Percentiles rank a stretch among this genome's conserved stretches.
These are phyloP conservation scores for Helichrysum umbraculigerum DNA, from an alignment of 129 eudicot species.

Conservation along the genomic window DNA sequence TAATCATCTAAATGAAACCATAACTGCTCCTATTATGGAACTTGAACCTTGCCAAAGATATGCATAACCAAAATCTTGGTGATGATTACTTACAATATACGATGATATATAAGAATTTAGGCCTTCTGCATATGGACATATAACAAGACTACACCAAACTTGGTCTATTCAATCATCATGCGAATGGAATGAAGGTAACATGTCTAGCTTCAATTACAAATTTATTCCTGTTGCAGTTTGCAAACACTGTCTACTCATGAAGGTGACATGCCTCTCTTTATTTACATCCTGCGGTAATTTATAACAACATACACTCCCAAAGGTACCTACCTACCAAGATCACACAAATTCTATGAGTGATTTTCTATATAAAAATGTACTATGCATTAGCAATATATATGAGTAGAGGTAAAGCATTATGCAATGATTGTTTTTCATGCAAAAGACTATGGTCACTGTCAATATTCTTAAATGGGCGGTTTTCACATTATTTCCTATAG, in stretches of 20 bases:
- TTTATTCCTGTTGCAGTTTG: slow-evolving; percentile 16
- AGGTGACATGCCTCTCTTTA: slow-evolving; percentile 18
- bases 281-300: slow-evolving; percentile 24
- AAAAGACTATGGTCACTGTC: slow-evolving; percentile 43
- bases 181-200: slow-evolving; percentile 42
- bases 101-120: slow-evolving; percentile 18
- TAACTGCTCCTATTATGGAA: not conserved
- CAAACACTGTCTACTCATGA: slow-evolving; percentile 34
- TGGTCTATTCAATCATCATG: slow-evolving; percentile 33
- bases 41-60: not conserved
- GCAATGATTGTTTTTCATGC: slow-evolving; percentile 22
- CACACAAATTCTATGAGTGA: slow-evolving; percentile 52
- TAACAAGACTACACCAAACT: slow-evolving; percentile 20
- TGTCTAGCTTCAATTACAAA: slow-evolving; percentile 1
- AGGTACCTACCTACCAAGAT: slow-evolving; percentile 43
- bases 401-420: slow-evolving; percentile 32
- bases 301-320: slow-evolving; percentile 21
- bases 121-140: slow-evolving; percentile 11
- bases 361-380: slow-evolving; percentile 17
- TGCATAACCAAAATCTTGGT: slow-evolving; percentile 11
- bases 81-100: not conserved
- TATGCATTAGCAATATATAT: slow-evolving; percentile 32
- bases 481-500: slow-evolving; percentile 37
- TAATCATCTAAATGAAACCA: slow-evolving; percentile 4
- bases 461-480: slow-evolving; percentile 33